Evolutionary conservation across 1,139 yeast genomes (phyloP), one percentile per base, ranked within the genome.

Genomic region (Kodamaea fungicola): DNA sequence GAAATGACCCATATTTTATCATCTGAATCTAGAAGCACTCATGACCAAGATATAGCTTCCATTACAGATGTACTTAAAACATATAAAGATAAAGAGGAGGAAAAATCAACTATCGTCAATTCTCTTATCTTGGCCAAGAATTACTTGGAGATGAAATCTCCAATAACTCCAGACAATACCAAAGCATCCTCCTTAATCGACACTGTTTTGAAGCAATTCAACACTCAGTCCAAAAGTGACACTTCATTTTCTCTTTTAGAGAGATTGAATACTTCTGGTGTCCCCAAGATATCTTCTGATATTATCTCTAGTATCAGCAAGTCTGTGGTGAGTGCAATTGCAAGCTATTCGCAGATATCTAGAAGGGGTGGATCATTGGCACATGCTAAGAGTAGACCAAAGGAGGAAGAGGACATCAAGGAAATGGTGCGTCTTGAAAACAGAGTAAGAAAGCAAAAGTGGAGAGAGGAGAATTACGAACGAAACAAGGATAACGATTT

Each of bases 401-500:
- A 55, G 25, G 67, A 64, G 33, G 50, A 63, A 3, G 57, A 61
- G 8, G 74, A 68, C 39, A 54, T 61, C 37, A 76, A 75, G 42
- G 94, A 85, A 46, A 72, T 80, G 45, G 67, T 78, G 7, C 64
- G 87, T 30, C 56, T 77, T 22, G 95, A 83, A 40, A 89, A 89
- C 51, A 71, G 96, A 35, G 92, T 85, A 44, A 72, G 97, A 28
- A 92, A 92, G 63, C 83, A 89, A 63, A 78, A 80, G 49, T 92
- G 97, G 97, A 76, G 97, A 54, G 92, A 81, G 44, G 82, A 79
- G 27, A 89, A 90, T 55, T 75, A 77, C 10, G 84, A 83, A 44
- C 72, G 94, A 45, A 90, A 90, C 56, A 83, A 87, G 61, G 96
- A 88, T 55, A 84, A 86, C 50, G 97, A 90, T 55, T 64, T 90